These are phyloP conservation scores for Corinectria fuckeliana DNA, from an alignment of 2,329 filamentous ascomycete species.

Conservation along the genomic window DNA sequence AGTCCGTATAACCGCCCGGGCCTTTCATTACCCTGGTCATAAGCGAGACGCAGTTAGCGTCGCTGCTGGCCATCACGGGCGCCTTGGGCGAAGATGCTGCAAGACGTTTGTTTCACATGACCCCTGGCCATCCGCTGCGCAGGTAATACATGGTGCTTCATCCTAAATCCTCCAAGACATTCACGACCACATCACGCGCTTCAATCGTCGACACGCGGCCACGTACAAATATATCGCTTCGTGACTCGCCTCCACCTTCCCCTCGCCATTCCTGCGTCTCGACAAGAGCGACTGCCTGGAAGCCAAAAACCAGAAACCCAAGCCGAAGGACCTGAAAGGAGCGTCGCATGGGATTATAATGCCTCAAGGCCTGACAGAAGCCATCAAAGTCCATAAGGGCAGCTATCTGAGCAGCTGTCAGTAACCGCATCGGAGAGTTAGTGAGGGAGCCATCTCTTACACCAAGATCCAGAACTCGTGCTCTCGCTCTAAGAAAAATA, in stretches of 20 bases:
- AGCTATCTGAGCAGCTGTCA: not conserved
- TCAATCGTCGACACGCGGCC: conserved; percentile 3
- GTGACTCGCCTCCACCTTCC: not conserved
- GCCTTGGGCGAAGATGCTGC: not conserved
- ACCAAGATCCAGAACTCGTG: not conserved
- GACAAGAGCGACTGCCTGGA: not conserved
- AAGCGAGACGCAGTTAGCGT: not conserved
- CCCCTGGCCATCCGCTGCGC: not conserved
- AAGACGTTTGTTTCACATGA: conserved; percentile 9
- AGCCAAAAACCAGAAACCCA: not conserved
- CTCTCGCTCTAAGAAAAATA: not conserved
- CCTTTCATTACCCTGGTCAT: not conserved
- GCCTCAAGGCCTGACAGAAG: not conserved
- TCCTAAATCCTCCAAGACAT: not conserved
- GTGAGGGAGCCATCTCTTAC: not conserved
- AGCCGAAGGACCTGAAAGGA: not conserved
- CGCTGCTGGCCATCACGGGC: not conserved
- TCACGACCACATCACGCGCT: conserved; percentile 4
- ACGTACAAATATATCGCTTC: conserved; percentile 4
- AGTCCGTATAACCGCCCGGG: too few relatives aligned
- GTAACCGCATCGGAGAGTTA: not conserved
- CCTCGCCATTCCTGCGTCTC: not conserved
- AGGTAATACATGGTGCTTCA: too few relatives aligned
- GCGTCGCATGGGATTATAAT: not conserved
- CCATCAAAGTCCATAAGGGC: not conserved